phyloP scores from a whole-genome alignment of 257 asterid species.

The Mitragyna speciosa region DNA sequence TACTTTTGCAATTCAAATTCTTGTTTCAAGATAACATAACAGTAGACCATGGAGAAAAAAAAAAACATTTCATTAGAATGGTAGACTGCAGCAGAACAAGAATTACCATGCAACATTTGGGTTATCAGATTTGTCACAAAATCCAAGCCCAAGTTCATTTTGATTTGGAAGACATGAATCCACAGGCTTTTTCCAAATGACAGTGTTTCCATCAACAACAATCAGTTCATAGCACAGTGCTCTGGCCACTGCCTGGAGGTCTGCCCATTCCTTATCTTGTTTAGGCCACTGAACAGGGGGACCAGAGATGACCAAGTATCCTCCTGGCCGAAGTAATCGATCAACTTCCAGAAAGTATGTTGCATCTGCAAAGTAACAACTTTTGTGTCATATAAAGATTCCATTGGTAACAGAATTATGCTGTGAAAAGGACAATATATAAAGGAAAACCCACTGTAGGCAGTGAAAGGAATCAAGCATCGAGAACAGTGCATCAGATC shows the following conservation, averaged over 20 bases:
- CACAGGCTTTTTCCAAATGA: slow-evolving; percentile 86
- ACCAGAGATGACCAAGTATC: slow-evolving; percentile 90
- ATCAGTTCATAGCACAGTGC: slow-evolving; percentile 82
- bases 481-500: slow-evolving; percentile 97
- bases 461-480: slow-evolving; percentile 92
- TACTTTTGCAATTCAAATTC: neutral
- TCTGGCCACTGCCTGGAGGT: slow-evolving; percentile 87
- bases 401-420: slow-evolving; percentile 11
- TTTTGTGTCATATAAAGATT: slow-evolving; percentile 25
- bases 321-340: slow-evolving; percentile 95
- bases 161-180: slow-evolving; percentile 79
- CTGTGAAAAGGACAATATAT: neutral
- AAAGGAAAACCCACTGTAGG: slow-evolving; percentile 67
- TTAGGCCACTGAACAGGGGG: slow-evolving; percentile 98
- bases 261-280: slow-evolving; percentile 97
- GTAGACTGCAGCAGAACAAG: slow-evolving; percentile 11
- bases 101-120: slow-evolving; percentile 80
- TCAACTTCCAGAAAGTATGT: slow-evolving; percentile 96
- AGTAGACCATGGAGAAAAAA: slow-evolving; percentile 1
- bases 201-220: slow-evolving; percentile 96
- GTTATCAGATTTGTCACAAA: slow-evolving; percentile 76
- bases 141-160: slow-evolving; percentile 67
- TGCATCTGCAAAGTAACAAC: slow-evolving; percentile 64
- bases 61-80: neutral
- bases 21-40: neutral